Evolutionary conservation across 2,329 filamentous ascomycete genomes (phyloP).

Genomic region (Penicillium sp.): DNA sequence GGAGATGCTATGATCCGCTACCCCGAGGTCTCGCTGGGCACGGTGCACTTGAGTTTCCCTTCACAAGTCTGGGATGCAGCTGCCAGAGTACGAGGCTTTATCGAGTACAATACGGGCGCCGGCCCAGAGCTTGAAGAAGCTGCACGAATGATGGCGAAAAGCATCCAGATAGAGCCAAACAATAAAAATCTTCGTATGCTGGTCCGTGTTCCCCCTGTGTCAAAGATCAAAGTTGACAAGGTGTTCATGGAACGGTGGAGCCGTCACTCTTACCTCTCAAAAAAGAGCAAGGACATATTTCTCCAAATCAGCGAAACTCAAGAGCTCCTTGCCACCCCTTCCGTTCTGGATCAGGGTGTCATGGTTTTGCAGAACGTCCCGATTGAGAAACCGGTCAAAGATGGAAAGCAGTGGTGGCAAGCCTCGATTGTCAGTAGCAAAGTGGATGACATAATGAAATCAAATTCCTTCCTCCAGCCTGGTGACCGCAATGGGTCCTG

Average conservation of each 20-base stretch:
- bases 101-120: constrained; percentile 19
- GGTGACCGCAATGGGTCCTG: constrained; percentile 35
- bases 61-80: constrained; percentile 40
- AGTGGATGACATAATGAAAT: constrained; percentile 32
- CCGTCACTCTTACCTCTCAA: constrained; percentile 25
- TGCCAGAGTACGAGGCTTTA: constrained; percentile 27
- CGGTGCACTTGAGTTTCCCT: constrained; percentile 40
- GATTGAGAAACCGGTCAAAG: constrained; percentile 29
- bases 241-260: constrained; percentile 35
- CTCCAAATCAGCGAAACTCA: constrained; percentile 40
- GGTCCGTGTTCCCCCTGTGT: constrained; percentile 19
- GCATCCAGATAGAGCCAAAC: constrained; percentile 32
- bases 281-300: constrained; percentile 24
- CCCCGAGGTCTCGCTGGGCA: constrained; percentile 27
- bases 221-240: constrained; percentile 28
- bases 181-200: constrained; percentile 26
- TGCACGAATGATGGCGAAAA: constrained; percentile 30
- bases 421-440: constrained; percentile 35
- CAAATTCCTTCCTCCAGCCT: constrained; percentile 32
- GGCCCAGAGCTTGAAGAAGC: constrained; percentile 27
- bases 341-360: constrained; percentile 19
- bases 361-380: constrained; percentile 27
- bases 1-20: constrained; percentile 29
- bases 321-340: constrained; percentile 26
- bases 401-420: constrained; percentile 39